Evolutionary conservation across 2,329 filamentous ascomycete species (phyloP).

Genomic region (Diplodia seriata): DNA sequence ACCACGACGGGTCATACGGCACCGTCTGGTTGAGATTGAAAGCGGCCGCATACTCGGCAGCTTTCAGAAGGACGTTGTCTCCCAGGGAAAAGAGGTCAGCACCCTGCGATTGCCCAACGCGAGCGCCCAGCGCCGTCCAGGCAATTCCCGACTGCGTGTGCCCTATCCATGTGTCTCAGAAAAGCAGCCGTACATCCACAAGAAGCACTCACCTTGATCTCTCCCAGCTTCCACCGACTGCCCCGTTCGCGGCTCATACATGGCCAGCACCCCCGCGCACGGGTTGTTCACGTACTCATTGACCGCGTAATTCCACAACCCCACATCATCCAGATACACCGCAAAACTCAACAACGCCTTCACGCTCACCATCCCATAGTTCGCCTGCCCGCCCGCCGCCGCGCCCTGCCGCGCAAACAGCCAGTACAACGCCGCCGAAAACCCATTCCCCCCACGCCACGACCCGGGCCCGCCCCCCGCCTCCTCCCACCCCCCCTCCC

Average conservation of each 20-base stretch:
- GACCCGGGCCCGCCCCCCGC: slow-evolving; percentile 42
- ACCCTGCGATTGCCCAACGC: slow-evolving; percentile 48
- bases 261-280: slow-evolving; percentile 46
- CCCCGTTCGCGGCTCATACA: slow-evolving; percentile 44
- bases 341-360: slow-evolving; percentile 50
- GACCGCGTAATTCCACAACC: slow-evolving; percentile 52
- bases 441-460: slow-evolving; percentile 48
- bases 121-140: slow-evolving; percentile 48
- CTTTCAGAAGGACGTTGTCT: slow-evolving; percentile 47
- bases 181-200: no score
- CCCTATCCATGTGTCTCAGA: slow-evolving; percentile 38
- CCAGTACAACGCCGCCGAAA: slow-evolving; percentile 53
- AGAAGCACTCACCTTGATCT: slow-evolving; percentile 45
- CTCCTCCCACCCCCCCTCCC: slow-evolving; percentile 53
- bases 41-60: slow-evolving; percentile 50
- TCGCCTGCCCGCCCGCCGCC: slow-evolving; percentile 49
- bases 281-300: slow-evolving; percentile 47
- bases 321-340: slow-evolving; percentile 52
- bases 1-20: slow-evolving; percentile 46
- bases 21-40: slow-evolving; percentile 50
- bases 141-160: slow-evolving; percentile 40
- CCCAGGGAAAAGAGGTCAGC: slow-evolving; percentile 45
- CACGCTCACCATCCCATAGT: slow-evolving; percentile 53
- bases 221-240: slow-evolving; percentile 49
- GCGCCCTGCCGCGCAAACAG: slow-evolving; percentile 50